Evolutionary conservation across 805 yeast species (phyloP).

Genomic region (Ogataea methylovora): DNA sequence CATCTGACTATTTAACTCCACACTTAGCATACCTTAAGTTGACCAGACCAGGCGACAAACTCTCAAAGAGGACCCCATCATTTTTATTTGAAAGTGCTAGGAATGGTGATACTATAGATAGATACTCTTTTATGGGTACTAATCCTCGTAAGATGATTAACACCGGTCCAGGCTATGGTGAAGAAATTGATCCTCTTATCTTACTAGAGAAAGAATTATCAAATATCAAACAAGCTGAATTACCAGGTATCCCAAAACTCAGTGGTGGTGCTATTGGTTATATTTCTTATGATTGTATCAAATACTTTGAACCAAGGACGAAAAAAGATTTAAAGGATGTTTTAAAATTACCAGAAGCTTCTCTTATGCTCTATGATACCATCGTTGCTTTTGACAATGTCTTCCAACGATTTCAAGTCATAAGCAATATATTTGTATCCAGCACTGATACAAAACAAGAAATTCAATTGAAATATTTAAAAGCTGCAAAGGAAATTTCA

Average conservation of each 20-base stretch:
- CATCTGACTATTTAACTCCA: conserved; percentile 77
- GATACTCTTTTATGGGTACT: conserved; percentile 88
- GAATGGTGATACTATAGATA: conserved; percentile 81
- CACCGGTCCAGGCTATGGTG: conserved; percentile 65
- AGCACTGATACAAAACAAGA: conserved; percentile 20
- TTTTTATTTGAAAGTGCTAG: conserved; percentile 85
- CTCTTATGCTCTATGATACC: conserved; percentile 84
- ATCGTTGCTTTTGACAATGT: conserved; percentile 92
- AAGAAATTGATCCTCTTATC: conserved; percentile 73
- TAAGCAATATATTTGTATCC: conserved; percentile 62
- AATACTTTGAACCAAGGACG: conserved; percentile 93
- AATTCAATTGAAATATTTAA: conserved; percentile 39
- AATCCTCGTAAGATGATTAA: conserved; percentile 74
- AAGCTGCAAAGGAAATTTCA: conserved; percentile 53
- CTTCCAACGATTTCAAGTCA: conserved; percentile 84
- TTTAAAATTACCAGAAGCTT: conserved; percentile 83
- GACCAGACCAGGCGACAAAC: conserved; percentile 53
- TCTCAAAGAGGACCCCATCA: conserved; percentile 48
- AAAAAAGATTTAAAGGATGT: conserved; percentile 68
- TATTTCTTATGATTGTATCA: conserved; percentile 92
- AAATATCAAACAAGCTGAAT: conserved; percentile 56
- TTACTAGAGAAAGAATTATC: conserved; percentile 69
- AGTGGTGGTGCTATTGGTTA: conserved; percentile 98
- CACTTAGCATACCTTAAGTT: conserved; percentile 85
- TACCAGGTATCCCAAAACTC: conserved; percentile 76